Percentiles rank a stretch among this genome's conserved stretches.
Conservation (phyloP, 345 rosid species). For the Eucalyptus cloeziana region DNA sequence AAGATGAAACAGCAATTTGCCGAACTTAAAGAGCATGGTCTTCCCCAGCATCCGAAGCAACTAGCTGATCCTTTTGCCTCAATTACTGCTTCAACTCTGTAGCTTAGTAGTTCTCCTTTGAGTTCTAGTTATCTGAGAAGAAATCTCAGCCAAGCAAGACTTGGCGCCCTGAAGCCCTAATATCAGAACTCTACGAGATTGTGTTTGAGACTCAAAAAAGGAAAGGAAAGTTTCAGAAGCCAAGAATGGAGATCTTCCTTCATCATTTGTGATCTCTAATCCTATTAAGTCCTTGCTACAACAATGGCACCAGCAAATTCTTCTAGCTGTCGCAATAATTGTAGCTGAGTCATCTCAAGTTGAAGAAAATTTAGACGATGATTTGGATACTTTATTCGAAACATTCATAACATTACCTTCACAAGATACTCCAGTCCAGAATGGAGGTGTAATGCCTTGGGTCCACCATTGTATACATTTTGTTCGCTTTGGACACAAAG, state of each 20-base stretch:
- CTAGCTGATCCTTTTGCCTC: neutral
- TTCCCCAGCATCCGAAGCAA: neutral
- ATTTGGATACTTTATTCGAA: too few relatives aligned
- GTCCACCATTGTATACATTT: accelerated
- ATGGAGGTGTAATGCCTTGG: neutral
- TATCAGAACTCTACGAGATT: neutral
- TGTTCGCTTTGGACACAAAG: accelerated
- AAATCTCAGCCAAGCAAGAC: neutral
- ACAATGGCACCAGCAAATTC: neutral
- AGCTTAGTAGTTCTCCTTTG: neutral
- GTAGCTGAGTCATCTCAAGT: neutral
- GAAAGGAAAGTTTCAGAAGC: neutral
- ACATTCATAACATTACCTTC: neutral
- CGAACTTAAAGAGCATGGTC: neutral
- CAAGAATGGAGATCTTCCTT: neutral
- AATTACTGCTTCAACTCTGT: neutral
- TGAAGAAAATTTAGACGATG: too few relatives aligned
- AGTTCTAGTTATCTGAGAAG: neutral
- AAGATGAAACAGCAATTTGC: neutral
- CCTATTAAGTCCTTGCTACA: neutral
- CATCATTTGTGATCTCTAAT: neutral
- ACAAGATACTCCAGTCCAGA: accelerated
- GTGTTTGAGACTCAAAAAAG: too few relatives aligned
- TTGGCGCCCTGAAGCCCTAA: neutral
- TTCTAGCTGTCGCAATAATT: too few relatives aligned